Evolutionary conservation across 352 stramenopile species (phyloP), one percentile per base, ranked within the genome.

Genomic region (Phytophthora parvispora): DNA sequence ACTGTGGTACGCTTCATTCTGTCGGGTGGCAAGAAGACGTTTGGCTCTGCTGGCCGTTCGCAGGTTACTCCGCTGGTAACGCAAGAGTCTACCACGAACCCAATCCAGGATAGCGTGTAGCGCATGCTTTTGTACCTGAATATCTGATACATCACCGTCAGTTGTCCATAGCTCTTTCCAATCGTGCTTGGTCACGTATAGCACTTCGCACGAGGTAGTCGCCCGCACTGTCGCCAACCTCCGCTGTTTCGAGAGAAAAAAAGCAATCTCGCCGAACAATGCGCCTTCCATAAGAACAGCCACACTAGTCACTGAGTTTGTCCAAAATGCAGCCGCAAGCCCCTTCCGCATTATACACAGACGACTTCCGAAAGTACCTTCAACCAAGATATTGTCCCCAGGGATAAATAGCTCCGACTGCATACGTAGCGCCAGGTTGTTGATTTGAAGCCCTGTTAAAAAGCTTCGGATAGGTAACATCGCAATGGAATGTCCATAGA

Each of bases 281-380:
- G 80, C 88, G 9, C 80, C 80, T 52, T 89, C 74, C 59, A 92
- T 75, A 2, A 94, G 58, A 16, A 93, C 53, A 0, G 80, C 78
- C 20, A 93, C 72, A 15, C 66, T 90, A 0, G 80, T 83, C n/a
- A 75, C 69, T 6, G 85, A 90, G 6, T 58, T 66, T 0, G 69
- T 74, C 83, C 81, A 93, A 5, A 90, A 80, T 0, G 87, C 86
- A 1, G 74, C 77, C 1, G 86, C 84, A 4, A 89, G 10, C 0
- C 87, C 87, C 52, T 87, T 86, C n/a, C 80, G 73, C 45, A 95
- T 42, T 29, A 92, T 78, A 32, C 83, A 95, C 9, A 95, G 58
- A 2, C 81, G 69, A 31, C 34, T 83, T 16, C 86, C 86, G 27
- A 80, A 75, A 0, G 84, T 91, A n/a, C 87, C 77, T 64, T 94